Base-by-base conservation (phyloP, 2,329 filamentous ascomycete species). In the Aspergillus sp. region DNA sequence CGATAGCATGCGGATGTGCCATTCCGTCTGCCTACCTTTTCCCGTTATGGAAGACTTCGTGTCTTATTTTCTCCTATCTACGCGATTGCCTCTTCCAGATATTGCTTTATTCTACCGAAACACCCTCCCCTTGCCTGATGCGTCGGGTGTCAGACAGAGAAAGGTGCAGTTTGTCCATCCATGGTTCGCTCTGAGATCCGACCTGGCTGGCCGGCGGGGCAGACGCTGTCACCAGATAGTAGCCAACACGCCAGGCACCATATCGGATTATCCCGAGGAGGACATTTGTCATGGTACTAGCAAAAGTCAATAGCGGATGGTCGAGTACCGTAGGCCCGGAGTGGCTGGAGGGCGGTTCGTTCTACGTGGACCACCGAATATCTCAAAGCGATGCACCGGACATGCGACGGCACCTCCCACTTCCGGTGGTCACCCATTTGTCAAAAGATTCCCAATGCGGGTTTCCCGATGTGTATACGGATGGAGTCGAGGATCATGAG, bases 81-180 rank as follows among this genome's bases (percentile, higher is more conserved):
- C 17, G 27, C 25, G 27, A 47, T 55, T 44, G 53, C 53, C n/a
- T 47, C 39, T 47, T 44, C 17, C 41, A 21, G 17, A 41, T 30
- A 25, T 32, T 30, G 30, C 27, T 38, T 55, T n/a, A 32, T 47
- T 25, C 30, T 44, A 44, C 53, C 42, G 42, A 42, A 8, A 15
- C 3, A 30, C 27, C 3, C 15, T 17, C 59, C 54, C 62, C 62
- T 64, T 64, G 27, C 62, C 60, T 59, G 44, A 54, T 58, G 57
- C 62, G 60, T 62, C 57, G 57, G 62, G 49, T 62, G 60, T 64
- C 60, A 60, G 60, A 54, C 57, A 58, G 55, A 41, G 53, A 60
- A 51, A 30, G 41, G 36, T 50, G 47, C 47, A 50, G 25, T 50
- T n/a, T 27, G 25, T 32, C 47, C 47, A 36, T 5, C 11, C 32